These are phyloP conservation scores for Claviceps sp. DNA, from an alignment of 2,329 filamentous ascomycete genomes.

Conservation along the genomic window DNA sequence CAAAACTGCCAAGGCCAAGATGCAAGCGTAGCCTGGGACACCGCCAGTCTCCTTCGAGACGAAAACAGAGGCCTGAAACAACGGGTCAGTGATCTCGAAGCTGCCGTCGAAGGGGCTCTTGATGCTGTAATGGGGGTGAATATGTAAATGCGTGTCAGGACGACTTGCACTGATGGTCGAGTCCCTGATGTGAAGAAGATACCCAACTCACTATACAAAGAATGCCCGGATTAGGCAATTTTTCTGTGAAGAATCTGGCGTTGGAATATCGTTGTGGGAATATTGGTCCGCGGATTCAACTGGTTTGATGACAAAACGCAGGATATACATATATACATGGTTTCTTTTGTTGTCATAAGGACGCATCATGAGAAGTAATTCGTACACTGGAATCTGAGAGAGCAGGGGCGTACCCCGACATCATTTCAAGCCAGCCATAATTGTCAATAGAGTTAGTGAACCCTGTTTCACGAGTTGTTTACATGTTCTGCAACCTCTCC, in stretches of 20 bases:
- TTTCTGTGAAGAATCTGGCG: background rate
- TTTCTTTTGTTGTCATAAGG: background rate
- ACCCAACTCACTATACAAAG: background rate
- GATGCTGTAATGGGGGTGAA: constrained; percentile 42
- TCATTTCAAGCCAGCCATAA: no score
- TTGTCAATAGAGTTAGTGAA: no score
- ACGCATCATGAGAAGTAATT: background rate
- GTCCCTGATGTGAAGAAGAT: background rate
- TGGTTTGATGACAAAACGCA: background rate
- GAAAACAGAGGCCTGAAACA: constrained; percentile 51
- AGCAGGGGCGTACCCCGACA: background rate
- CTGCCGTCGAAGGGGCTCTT: constrained; percentile 45
- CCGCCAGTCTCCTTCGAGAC: constrained; percentile 44
- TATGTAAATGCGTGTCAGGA: background rate
- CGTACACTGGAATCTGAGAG: background rate
- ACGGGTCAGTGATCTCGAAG: constrained; percentile 44
- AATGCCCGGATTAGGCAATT: background rate
- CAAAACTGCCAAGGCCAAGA: constrained; percentile 45
- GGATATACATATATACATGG: background rate
- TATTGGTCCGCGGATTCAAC: background rate
- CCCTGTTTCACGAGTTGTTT: no score
- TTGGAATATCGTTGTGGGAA: background rate
- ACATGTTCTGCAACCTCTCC: no score
- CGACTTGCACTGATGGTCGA: background rate
- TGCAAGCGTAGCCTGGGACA: constrained; percentile 49